These are phyloP conservation scores for Rhizomucor pusillus DNA, from an alignment of 371 early-diverging fungal genomes.

Conservation along the genomic window DNA sequence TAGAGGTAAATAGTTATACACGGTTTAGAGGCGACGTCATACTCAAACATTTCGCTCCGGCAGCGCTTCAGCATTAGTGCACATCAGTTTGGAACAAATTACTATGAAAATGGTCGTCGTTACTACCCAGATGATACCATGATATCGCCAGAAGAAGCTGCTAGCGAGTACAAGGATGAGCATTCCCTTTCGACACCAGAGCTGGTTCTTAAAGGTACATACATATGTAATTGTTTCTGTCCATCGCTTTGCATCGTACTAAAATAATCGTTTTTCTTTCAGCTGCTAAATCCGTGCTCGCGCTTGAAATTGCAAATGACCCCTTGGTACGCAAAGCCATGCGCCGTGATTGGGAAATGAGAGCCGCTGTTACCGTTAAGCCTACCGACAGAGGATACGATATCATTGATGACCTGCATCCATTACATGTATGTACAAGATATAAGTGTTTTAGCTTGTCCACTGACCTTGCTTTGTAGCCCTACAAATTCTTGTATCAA, in stretches of 20 bases:
- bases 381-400: constrained; percentile 83
- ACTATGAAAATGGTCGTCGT: constrained; percentile 51
- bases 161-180: constrained; percentile 50
- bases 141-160: constrained; percentile 60
- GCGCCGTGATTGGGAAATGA: constrained; percentile 67
- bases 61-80: constrained; percentile 57
- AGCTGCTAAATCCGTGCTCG: constrained; percentile 70
- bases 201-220: constrained; percentile 9
- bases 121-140: constrained; percentile 55
- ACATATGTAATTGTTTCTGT: constrained; percentile 1
- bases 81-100: constrained; percentile 67
- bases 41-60: no score
- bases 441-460: neutral
- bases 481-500: constrained; percentile 82
- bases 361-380: constrained; percentile 69
- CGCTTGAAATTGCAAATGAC: constrained; percentile 78
- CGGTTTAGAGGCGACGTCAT: no score
- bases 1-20: no score
- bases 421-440: constrained; percentile 55
- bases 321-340: constrained; percentile 83
- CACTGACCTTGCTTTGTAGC: constrained; percentile 20
- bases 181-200: constrained; percentile 45
- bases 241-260: constrained; percentile 1
- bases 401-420: constrained; percentile 80
- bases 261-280: neutral